Base-by-base conservation (phyloP, 371 early-diverging fungal species). In the Mortierella sp. region DNA sequence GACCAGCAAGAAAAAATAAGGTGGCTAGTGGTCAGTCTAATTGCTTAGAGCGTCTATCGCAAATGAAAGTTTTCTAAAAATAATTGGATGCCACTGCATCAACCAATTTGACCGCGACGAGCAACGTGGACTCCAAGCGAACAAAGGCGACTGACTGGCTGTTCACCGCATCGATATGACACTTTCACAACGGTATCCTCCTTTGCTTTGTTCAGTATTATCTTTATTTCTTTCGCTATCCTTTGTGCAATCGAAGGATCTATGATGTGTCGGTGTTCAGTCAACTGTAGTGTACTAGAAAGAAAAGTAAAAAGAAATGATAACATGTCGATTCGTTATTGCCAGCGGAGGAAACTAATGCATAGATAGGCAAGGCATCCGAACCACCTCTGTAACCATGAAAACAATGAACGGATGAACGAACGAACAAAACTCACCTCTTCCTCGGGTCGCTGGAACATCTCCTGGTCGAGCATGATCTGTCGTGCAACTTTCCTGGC, bases 401-500 rank as follows among this genome's bases (percentile, higher is more conserved):
- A 14, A 19, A 34, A 34, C 29, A 26, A n/a, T 26, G 53, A 26
- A 29, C 29, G n/a, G n/a, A 39, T 40, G 19, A 58, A 22, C 14
- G 43, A 22, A 61, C 34, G 16, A 10, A 26, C 29, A 53, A 34
- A 50, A 9, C 45, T 43, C 66, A 80, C 81, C 73, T 80, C 83
- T 26, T 68, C 83, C 24, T 76, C 77, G 22, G 74, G 63, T 8
- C 39, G 64, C 34, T 69, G 65, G 24, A 63, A 53, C 31, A 74
- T 61, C 44, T 77, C 83, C 40, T 78, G 53, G 41, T 82, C 72
- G 64, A 82, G 68, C 66, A 58, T 47, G 11, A 40, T 74, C 64
- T 82, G 75, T 39, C 83, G 72, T 8, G 78, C 76, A 8, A 82
- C 83, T 43, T 75, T 77, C 7, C 83, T 74, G 44, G 83, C 83